Percentiles rank a stretch among this genome's conserved stretches.
Conservation (phyloP, 2,329 filamentous ascomycete species). For the Trichoderma oligosporum region DNA sequence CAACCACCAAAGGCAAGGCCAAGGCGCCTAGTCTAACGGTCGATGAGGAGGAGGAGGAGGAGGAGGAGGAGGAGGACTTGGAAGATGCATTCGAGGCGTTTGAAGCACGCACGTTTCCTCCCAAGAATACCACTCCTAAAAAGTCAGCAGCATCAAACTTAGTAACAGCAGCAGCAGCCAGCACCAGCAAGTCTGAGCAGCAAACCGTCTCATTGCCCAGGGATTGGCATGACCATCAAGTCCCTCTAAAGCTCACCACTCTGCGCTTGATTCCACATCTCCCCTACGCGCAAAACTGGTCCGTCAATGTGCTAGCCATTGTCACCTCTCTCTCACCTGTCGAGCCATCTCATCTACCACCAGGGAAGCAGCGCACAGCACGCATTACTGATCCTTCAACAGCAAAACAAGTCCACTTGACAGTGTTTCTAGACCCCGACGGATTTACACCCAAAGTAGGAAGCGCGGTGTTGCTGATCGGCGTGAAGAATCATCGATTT, state of each 20-base stretch:
- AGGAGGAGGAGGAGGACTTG: constrained; percentile 15
- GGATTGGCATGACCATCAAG: constrained; percentile 40
- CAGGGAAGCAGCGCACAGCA: constrained; percentile 49
- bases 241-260: constrained; percentile 49
- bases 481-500: constrained; percentile 56
- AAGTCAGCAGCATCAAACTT: background rate
- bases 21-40: background rate
- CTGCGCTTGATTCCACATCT: constrained; percentile 49
- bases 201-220: constrained; percentile 38
- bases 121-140: constrained; percentile 17
- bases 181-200: background rate
- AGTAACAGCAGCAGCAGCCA: constrained; percentile 4
- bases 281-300: constrained; percentile 57
- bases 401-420: constrained; percentile 49
- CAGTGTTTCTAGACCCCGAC: constrained; percentile 52
- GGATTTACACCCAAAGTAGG: constrained; percentile 46
- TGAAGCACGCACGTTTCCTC: constrained; percentile 35
- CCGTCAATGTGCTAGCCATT: constrained; percentile 52
- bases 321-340: constrained; percentile 45
- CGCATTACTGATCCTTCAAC: constrained; percentile 51
- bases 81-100: constrained; percentile 39
- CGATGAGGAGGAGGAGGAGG: background rate
- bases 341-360: constrained; percentile 48
- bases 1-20: background rate
- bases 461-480: constrained; percentile 48